phyloP scores from a whole-genome alignment of 768 basidiomycete genomes.

The Jaapia argillacea region DNA sequence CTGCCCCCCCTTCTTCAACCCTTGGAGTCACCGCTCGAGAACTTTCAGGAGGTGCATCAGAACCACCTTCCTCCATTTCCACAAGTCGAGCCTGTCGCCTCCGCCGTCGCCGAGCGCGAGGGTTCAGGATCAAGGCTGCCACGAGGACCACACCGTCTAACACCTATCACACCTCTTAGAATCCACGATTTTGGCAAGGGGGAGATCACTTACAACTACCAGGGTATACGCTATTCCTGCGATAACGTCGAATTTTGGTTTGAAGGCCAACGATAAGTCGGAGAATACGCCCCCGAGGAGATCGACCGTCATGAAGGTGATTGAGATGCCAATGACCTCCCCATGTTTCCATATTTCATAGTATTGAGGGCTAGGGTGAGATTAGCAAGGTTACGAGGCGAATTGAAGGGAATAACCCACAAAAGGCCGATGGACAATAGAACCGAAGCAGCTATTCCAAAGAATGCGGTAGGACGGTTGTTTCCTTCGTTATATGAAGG shows the following conservation, averaged over 20 bases:
- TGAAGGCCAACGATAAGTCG: constrained; percentile 59
- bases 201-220: constrained; percentile 46
- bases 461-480: constrained; percentile 32
- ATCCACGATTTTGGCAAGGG: too few relatives aligned
- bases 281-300: constrained; percentile 62
- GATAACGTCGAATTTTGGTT: constrained; percentile 48
- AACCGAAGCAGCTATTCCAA: constrained; percentile 49
- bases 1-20: too few relatives aligned
- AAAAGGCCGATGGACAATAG: constrained; percentile 41
- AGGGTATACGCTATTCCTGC: constrained; percentile 53
- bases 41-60: too few relatives aligned
- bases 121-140: constrained; percentile 57
- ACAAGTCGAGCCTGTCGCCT: constrained; percentile 7
- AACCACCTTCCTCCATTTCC: too few relatives aligned
- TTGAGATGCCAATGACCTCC: constrained; percentile 59
- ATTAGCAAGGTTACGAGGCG: not conserved
- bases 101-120: constrained; percentile 33
- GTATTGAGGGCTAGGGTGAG: constrained; percentile 45
- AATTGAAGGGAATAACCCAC: constrained; percentile 18
- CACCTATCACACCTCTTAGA: too few relatives aligned
- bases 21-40: too few relatives aligned
- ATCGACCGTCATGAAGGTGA: constrained; percentile 62
- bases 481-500: constrained; percentile 27
- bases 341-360: constrained; percentile 60
- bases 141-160: constrained; percentile 54